Evolutionary conservation across 352 stramenopile genomes (phyloP).

Genomic region (Pythium brachiatum): DNA sequence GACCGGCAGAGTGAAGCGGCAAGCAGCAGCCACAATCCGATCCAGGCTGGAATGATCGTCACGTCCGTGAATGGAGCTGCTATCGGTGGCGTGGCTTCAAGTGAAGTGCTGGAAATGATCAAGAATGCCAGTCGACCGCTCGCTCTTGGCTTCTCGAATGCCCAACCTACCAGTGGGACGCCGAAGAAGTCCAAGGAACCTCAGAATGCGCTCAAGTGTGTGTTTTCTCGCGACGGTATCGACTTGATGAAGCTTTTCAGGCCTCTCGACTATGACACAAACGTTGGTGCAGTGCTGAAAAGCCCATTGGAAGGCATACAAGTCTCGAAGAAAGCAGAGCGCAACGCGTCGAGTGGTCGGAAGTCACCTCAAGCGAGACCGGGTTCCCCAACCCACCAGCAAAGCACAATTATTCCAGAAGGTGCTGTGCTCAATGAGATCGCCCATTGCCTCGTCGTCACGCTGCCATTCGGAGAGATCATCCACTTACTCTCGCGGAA

Average conservation of each 20-base stretch:
- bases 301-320: slow-evolving; percentile 34
- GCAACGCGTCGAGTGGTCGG: neutral
- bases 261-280: slow-evolving; percentile 46
- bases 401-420: slow-evolving; percentile 37
- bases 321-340: neutral
- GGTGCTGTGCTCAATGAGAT: slow-evolving; percentile 68
- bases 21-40: slow-evolving; percentile 26
- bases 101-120: slow-evolving; percentile 49
- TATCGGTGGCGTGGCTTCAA: slow-evolving; percentile 41
- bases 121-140: slow-evolving; percentile 46
- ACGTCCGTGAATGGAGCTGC: slow-evolving; percentile 60
- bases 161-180: slow-evolving; percentile 17
- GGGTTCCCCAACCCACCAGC: neutral
- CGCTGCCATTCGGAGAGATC: slow-evolving; percentile 62
- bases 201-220: slow-evolving; percentile 48
- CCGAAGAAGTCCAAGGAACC: slow-evolving; percentile 47
- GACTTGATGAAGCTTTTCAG: slow-evolving; percentile 43
- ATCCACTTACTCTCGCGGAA: slow-evolving; percentile 53
- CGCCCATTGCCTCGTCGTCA: slow-evolving; percentile 49
- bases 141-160: slow-evolving; percentile 53
- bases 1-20: slow-evolving; percentile 64
- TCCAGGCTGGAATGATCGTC: slow-evolving; percentile 55
- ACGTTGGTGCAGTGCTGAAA: slow-evolving; percentile 51
- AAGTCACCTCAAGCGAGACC: slow-evolving; percentile 1
- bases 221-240: slow-evolving; percentile 45